Evolutionary conservation across 306 rosid species (phyloP).

Genomic region (Argentina anserina): DNA sequence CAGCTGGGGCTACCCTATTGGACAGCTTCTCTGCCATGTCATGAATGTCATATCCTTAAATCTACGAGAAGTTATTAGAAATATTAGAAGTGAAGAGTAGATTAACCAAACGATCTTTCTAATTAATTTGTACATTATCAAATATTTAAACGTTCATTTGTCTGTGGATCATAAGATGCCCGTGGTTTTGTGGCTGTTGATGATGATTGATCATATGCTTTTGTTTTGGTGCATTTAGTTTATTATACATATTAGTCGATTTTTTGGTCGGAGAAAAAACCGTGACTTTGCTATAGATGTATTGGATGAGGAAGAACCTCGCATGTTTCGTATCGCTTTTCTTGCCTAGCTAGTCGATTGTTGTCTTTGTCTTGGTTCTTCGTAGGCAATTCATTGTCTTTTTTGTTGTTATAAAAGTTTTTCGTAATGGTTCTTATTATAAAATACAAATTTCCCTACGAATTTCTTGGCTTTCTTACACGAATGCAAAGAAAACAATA

Average conservation of each 20-base stretch:
- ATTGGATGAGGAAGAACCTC: neutral
- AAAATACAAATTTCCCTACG: too few species aligned
- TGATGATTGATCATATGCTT: neutral
- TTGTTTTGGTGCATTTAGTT: neutral
- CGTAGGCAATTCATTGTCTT: neutral
- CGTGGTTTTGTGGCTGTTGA: neutral
- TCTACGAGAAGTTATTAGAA: neutral
- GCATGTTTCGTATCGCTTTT: neutral
- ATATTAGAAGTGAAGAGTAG: neutral
- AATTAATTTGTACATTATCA: neutral
- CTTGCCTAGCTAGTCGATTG: neutral
- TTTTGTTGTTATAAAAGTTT: too few species aligned
- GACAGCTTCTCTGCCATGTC: constrained; percentile 15
- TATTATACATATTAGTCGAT: neutral
- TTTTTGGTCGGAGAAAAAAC: neutral
- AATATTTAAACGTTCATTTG: neutral
- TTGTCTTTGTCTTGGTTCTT: neutral
- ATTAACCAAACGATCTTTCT: neutral
- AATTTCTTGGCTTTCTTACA: neutral
- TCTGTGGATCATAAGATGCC: neutral
- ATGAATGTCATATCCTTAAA: neutral
- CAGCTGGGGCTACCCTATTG: constrained; percentile 9
- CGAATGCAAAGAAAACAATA: neutral
- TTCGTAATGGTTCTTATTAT: too few species aligned
- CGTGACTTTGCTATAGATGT: neutral